Evolutionary conservation across 306 rosid species (phyloP).

Genomic region (Quercus suber): DNA sequence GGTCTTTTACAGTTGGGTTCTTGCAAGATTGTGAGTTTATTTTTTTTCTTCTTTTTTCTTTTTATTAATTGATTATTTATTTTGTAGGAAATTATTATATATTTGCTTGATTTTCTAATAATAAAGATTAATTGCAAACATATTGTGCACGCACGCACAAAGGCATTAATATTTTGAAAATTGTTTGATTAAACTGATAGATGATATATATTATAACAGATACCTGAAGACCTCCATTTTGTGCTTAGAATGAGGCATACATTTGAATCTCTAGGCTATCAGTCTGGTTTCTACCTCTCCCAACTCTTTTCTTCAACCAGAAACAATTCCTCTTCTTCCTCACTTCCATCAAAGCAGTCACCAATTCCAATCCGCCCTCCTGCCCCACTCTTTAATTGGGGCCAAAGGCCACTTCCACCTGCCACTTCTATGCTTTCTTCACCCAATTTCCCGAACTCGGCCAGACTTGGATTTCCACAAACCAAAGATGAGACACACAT

Average conservation of each 20-base stretch:
- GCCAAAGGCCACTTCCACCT: constrained; percentile 69
- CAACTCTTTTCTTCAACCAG: constrained; percentile 91
- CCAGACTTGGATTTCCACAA: constrained; percentile 60
- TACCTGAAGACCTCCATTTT: constrained; percentile 94
- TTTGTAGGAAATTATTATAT: background rate
- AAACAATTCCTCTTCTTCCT: constrained; percentile 59
- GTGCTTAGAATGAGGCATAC: constrained; percentile 99
- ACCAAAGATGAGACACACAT: constrained; percentile 72
- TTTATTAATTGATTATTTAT: background rate
- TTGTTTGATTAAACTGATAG: background rate
- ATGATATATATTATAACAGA: constrained; percentile 37
- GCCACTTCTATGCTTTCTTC: constrained; percentile 65
- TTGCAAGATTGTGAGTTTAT: constrained; percentile 83
- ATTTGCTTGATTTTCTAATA: background rate
- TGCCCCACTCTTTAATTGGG: constrained; percentile 77
- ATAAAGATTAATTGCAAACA: background rate
- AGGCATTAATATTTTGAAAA: constrained; percentile 1
- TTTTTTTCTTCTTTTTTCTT: background rate
- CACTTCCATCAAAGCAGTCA: constrained; percentile 67
- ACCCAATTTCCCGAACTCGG: constrained; percentile 60
- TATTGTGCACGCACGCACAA: background rate
- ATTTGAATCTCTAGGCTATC: constrained; percentile 95
- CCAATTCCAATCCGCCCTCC: constrained; percentile 72
- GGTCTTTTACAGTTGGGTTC: constrained; percentile 99
- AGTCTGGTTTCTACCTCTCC: constrained; percentile 89